Evolutionary conservation across 1,284 basidiomycete species (phyloP), one percentile per base, ranked within the genome.

Genomic region (Boletus albobrunnescens): DNA sequence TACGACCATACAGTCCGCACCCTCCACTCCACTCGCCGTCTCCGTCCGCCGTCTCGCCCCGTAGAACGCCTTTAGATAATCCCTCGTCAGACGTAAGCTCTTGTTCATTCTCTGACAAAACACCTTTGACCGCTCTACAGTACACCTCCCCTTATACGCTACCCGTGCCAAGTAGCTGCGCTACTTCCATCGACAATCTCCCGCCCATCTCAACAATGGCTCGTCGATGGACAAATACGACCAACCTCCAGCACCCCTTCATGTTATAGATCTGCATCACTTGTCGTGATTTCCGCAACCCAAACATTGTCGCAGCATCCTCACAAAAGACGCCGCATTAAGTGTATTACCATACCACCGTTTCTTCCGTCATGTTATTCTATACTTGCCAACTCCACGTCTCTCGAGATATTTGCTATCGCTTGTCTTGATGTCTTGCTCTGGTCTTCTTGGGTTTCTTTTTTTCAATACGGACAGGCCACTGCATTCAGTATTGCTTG

Each of bases 141-240:
- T 64, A 63, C 39, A 8, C 52, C 20, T 36, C 53, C 24, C 23
- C 49, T 0, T 68, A 67, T 41, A 52, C 59, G 17, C 47, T 68
- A 1, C 52, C 66, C 22, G 6, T 56, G 17, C 41, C 61, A 30
- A 58, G 52, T 53, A 61, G 52, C 57, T 64, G 62, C 38, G 51
- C 63, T 55, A 54, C 61, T 27, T 52, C 64, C 5, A 55, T 67
- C 17, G 63, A 64, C 41, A 66, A 64, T 49, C 61, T 67, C 7
- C 64, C 63, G 0, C 63, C 66, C 38, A 67, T 68, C 33, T 66
- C 63, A 2, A 56, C 63, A 2, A 64, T 64, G 66, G 63, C 61
- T 14, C 60, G 63, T 33, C 59, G 65, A 12, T 65, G 63, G 63
- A 55, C 66, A 3, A 60, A 40, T 37, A 46, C 65, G 13, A 49